Conservation (phyloP, 495 filamentous ascomycete genomes). For the Pyrenula aspistea region DNA sequence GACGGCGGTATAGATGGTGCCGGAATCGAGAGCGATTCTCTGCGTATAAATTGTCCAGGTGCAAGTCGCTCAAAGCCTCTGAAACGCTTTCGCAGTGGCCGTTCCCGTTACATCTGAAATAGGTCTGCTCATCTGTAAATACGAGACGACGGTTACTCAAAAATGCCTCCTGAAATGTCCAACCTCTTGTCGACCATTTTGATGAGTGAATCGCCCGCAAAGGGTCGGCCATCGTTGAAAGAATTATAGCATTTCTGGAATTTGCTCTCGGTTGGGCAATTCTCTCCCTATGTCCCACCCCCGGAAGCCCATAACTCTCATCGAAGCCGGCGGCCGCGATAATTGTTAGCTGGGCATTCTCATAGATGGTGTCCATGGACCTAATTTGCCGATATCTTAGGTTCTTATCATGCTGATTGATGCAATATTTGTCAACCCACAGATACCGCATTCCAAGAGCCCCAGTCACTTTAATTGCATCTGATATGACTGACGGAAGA, state of each 20-base stretch:
- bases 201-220: not conserved
- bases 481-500: not conserved
- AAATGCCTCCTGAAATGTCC: slow-evolving; percentile 13
- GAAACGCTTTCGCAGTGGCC: not conserved
- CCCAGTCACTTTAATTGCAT: not conserved
- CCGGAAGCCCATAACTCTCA: not conserved
- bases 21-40: not conserved
- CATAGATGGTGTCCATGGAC: slow-evolving; percentile 15
- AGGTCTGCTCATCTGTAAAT: slow-evolving; percentile 20
- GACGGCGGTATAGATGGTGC: not conserved
- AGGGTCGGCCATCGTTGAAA: not conserved
- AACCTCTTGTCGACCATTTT: slow-evolving; percentile 5
- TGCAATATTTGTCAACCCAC: slow-evolving; percentile 9
- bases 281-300: not conserved
- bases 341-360: slow-evolving; percentile 13
- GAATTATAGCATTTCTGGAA: not conserved
- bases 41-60: not conserved
- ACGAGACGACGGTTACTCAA: slow-evolving; percentile 12
- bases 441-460: not conserved
- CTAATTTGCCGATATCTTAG: slow-evolving; percentile 11
- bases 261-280: not conserved
- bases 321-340: slow-evolving; percentile 8
- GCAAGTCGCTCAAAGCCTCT: not conserved
- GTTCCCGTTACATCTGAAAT: slow-evolving; percentile 20
- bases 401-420: slow-evolving; percentile 12